Evolutionary conservation across 2,329 filamentous ascomycete genomes (phyloP).

Genomic region (Phialemonium atrogriseum): DNA sequence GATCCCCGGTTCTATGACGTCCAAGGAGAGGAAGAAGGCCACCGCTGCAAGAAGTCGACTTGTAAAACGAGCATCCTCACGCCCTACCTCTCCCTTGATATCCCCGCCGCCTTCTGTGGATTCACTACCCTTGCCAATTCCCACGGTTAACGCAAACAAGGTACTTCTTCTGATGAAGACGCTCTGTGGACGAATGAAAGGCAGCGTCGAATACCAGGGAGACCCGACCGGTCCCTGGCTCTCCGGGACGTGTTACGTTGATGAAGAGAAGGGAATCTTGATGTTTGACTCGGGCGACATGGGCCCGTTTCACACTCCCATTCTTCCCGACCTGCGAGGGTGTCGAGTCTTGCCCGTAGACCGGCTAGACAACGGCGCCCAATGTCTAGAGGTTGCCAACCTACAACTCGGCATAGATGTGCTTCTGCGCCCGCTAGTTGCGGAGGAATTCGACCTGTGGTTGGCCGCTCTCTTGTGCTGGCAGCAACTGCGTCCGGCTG

Average conservation of each 20-base stretch:
- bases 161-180: slow-evolving; percentile 70
- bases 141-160: slow-evolving; percentile 61
- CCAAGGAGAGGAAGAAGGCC: slow-evolving; percentile 38
- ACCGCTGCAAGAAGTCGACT: slow-evolving; percentile 34
- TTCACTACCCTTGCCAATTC: slow-evolving; percentile 49
- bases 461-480: slow-evolving; percentile 73
- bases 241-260: slow-evolving; percentile 66
- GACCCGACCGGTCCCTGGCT: slow-evolving; percentile 57
- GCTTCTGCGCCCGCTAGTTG: slow-evolving; percentile 53
- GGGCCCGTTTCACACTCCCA: slow-evolving; percentile 53
- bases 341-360: slow-evolving; percentile 58
- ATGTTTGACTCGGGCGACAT: slow-evolving; percentile 66
- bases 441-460: slow-evolving; percentile 69
- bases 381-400: slow-evolving; percentile 46
- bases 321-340: slow-evolving; percentile 67
- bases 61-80: slow-evolving; percentile 45
- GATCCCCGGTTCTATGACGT: slow-evolving; percentile 18
- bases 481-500: slow-evolving; percentile 63
- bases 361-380: slow-evolving; percentile 31
- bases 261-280: slow-evolving; percentile 65
- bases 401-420: slow-evolving; percentile 50
- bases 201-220: slow-evolving; percentile 64
- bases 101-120: slow-evolving; percentile 50
- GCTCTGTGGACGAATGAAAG: slow-evolving; percentile 71
- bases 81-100: slow-evolving; percentile 49